phyloP scores from a whole-genome alignment of 805 yeast species.

The Wickerhamomyces silvicola region DNA sequence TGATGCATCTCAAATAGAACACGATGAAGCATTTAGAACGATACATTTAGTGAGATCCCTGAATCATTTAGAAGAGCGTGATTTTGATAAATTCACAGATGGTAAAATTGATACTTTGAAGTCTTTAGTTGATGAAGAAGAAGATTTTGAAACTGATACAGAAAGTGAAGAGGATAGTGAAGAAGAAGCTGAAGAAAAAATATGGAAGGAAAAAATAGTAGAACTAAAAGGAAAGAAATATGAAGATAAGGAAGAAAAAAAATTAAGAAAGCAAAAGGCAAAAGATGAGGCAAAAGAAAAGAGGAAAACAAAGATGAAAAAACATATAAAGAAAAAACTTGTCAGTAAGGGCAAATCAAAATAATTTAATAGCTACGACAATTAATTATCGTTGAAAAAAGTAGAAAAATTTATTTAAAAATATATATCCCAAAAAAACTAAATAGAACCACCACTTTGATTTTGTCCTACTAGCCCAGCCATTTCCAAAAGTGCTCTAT shows the following conservation, averaged over 20 bases:
- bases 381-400: neutral
- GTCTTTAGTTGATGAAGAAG: constrained; percentile 42
- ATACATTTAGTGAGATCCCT: constrained; percentile 71
- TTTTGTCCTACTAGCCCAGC: constrained; percentile 56
- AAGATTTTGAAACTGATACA: constrained; percentile 25
- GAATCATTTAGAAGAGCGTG: constrained; percentile 85
- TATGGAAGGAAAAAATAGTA: constrained; percentile 37
- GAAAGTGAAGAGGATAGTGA: constrained; percentile 31
- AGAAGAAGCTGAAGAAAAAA: constrained; percentile 26
- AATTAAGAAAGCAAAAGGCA: constrained; percentile 65
- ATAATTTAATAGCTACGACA: too few relatives aligned
- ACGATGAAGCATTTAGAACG: constrained; percentile 85
- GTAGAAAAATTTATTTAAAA: neutral
- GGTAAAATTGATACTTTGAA: constrained; percentile 79
- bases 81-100: constrained; percentile 67
- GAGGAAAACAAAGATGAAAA: constrained; percentile 76
- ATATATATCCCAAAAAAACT: constrained; percentile 2
- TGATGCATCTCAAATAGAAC: constrained; percentile 48
- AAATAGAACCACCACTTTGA: constrained; percentile 44
- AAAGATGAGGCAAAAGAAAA: constrained; percentile 75
- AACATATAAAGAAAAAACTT: constrained; percentile 72
- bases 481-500: constrained; percentile 79
- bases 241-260: constrained; percentile 74
- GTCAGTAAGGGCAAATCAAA: constrained; percentile 48
- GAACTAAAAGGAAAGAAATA: constrained; percentile 64